Conservation (phyloP, 2,329 filamentous ascomycete species). For the Pseudogymnoascus sp. region DNA sequence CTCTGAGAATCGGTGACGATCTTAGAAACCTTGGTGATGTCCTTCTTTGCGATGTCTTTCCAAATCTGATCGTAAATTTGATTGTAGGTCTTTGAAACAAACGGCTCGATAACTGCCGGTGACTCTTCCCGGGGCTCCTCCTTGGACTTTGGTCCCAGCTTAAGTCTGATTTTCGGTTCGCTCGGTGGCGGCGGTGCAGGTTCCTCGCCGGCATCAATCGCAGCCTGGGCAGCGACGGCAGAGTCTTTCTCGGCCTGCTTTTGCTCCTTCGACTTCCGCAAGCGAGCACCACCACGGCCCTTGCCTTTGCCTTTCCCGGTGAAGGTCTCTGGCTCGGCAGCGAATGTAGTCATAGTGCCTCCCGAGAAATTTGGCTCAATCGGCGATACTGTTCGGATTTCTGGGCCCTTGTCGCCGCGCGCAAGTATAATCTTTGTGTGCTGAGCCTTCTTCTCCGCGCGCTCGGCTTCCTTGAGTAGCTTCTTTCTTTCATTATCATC, state of each 20-base stretch:
- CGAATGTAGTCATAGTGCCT: conserved; percentile 78
- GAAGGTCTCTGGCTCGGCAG: conserved; percentile 41
- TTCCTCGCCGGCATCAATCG: conserved; percentile 71
- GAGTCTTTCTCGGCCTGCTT: conserved; percentile 76
- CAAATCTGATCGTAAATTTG: conserved; percentile 97
- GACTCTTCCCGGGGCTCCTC: conserved; percentile 33
- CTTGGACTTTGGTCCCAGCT: conserved; percentile 41
- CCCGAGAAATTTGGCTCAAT: conserved; percentile 78
- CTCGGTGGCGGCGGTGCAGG: conserved; percentile 45
- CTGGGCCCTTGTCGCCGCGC: conserved; percentile 76
- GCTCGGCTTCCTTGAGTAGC: conserved; percentile 77
- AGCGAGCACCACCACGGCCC: conserved; percentile 50
- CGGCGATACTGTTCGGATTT: conserved; percentile 57
- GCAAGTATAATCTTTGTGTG: conserved; percentile 83
- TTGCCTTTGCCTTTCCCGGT: conserved; percentile 50
- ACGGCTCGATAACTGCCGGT: conserved; percentile 38
- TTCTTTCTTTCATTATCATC: conserved; percentile 78
- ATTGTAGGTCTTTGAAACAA: conserved; percentile 87
- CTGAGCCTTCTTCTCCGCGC: conserved; percentile 86
- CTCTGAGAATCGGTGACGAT: conserved; percentile 79
- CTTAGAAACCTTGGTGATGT: conserved; percentile 86
- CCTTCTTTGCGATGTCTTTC: conserved; percentile 88
- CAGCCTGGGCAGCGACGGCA: conserved; percentile 82
- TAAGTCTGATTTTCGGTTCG: conserved; percentile 53
- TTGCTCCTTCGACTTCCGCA: conserved; percentile 86